A percentile compares a stretch with the other conserved stretches of the same genome.
Evolutionary conservation across 1,139 yeast species (phyloP).

Genomic region (Debaryomyces psychrophilus): DNA sequence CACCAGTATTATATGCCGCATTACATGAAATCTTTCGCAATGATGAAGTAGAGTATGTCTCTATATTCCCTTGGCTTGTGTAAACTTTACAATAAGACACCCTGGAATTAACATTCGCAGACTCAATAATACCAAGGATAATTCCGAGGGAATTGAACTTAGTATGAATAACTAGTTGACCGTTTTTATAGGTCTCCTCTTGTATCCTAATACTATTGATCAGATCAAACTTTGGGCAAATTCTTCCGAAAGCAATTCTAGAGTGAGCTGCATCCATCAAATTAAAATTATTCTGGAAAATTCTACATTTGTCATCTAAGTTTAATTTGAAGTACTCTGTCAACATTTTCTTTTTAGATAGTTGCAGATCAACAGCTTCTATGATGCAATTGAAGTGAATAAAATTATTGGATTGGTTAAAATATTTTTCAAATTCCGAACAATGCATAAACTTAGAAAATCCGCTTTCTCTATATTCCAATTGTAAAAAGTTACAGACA

Average conservation of each 20-base stretch:
- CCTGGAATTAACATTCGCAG: background rate
- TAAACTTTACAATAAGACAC: conserved; percentile 9
- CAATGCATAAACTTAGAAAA: conserved; percentile 14
- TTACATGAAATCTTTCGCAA: conserved; percentile 1
- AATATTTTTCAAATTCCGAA: conserved; percentile 16
- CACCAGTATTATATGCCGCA: background rate
- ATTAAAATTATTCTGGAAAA: conserved; percentile 12
- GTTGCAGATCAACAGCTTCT: conserved; percentile 9
- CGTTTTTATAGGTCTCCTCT: conserved; percentile 9
- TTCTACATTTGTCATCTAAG: background rate
- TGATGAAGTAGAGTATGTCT: conserved; percentile 6
- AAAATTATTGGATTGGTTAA: conserved; percentile 19
- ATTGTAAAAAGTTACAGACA: conserved; percentile 15
- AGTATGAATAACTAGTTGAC: conserved; percentile 20
- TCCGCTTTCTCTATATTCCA: conserved; percentile 9
- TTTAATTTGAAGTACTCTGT: conserved; percentile 9
- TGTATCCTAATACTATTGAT: background rate
- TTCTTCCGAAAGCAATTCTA: conserved; percentile 14
- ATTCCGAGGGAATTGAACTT: conserved; percentile 21
- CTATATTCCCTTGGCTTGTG: conserved; percentile 11
- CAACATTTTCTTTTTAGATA: conserved; percentile 2
- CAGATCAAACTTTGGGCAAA: conserved; percentile 11
- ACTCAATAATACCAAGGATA: conserved; percentile 12
- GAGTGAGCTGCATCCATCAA: conserved; percentile 14
- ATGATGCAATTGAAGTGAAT: conserved; percentile 22